Percentiles rank a stretch among this genome's conserved stretches.
Conservation (phyloP, 176 grass and related monocot species). For the Triticum urartu region DNA sequence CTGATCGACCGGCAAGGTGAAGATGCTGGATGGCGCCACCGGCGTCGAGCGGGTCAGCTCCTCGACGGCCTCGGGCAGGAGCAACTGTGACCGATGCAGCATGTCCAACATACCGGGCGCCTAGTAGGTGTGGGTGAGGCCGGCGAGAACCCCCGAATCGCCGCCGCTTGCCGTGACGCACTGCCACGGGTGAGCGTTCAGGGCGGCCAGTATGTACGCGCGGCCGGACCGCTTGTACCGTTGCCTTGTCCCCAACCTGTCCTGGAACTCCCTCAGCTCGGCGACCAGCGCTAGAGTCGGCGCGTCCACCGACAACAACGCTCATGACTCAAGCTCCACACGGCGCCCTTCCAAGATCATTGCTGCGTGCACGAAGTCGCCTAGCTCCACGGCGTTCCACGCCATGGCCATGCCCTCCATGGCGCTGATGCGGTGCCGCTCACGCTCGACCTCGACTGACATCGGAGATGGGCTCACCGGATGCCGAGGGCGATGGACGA, state of each 20-base stretch:
- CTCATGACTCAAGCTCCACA: conserved; percentile 1
- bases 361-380: conserved; percentile 16
- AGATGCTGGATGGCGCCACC: background rate
- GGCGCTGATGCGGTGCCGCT: conserved; percentile 36
- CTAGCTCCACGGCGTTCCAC: conserved; percentile 26
- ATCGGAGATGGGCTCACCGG: background rate
- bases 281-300: conserved; percentile 35
- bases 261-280: conserved; percentile 55
- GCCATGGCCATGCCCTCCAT: conserved; percentile 43
- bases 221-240: conserved; percentile 45
- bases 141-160: conserved; percentile 34
- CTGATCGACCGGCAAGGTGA: background rate
- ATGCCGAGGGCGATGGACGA: conserved; percentile 14
- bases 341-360: conserved; percentile 30
- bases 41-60: conserved; percentile 8
- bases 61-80: background rate
- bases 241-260: conserved; percentile 30
- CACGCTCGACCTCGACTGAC: conserved; percentile 53
- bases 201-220: conserved; percentile 46
- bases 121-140: conserved; percentile 42
- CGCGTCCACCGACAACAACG: background rate
- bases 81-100: conserved; percentile 44
- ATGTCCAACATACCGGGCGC: conserved; percentile 56
- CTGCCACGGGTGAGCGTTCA: conserved; percentile 59
- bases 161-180: conserved; percentile 47